Evolutionary conservation across 305 asterid species (phyloP), one percentile per base, ranked within the genome.

Genomic region (Fraxinus greggii): DNA sequence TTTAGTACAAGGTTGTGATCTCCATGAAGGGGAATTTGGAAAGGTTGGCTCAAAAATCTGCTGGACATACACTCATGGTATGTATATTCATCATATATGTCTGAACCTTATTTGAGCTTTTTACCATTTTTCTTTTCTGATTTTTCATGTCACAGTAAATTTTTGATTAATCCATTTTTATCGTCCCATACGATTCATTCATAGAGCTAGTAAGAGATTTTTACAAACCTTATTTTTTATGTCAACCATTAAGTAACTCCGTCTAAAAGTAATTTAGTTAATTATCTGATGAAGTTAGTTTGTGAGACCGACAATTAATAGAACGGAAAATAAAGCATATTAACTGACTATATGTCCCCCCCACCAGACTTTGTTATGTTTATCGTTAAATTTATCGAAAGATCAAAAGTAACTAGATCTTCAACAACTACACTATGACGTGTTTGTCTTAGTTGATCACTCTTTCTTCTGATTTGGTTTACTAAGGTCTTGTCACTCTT

Each of bases 61-160:
- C 36, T 88, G 91, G 91, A 80, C 38, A 35, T 88, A 86, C 81
- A 86, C 91, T 0, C 87, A 84, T 21, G 88, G 87, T 88, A 61
- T 8, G 45, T 75, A 48, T 48, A 15, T 48, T 48, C 0, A 1
- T 15, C 7, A 15, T 15, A 15, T 0, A 15, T 48, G 31, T 0
- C 12, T 21, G 21, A 72, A 13, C 26, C 13, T 72, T 31, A 10
- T 61, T 7, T 6, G 24, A 35, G 28, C 10, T 72, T 31, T 13
- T 72, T 72, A 23, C 5, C 3, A 19, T 35, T 72, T 17, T 2
- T n/a, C 23, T 33, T 72, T 33, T 72, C 2, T 0, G 3, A 15
- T 2, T 65, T 65, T 1, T 65, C 12, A 24, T 1, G n/a, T 65
- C 8, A 7, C 8, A 3, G 1, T 26, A 65, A 65, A 2, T 26